Conservation (phyloP, 1,139 yeast species). For the Kodamaea sp. region DNA sequence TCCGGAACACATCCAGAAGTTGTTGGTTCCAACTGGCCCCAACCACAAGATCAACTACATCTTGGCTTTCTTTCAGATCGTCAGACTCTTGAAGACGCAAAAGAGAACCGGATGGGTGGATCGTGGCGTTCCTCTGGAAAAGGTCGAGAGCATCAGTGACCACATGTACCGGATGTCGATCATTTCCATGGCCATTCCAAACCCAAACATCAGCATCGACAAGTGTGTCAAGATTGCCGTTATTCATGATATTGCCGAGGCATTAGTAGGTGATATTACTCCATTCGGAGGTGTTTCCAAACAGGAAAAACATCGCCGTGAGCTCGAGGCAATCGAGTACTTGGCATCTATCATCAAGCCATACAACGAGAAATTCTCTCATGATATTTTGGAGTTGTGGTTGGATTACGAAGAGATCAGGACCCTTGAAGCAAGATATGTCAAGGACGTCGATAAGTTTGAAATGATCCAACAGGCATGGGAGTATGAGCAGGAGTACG, state of each 20-base stretch:
- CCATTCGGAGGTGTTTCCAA: slow-evolving; percentile 78
- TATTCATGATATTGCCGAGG: slow-evolving; percentile 93
- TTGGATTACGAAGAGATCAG: slow-evolving; percentile 86
- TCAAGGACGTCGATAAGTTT: slow-evolving; percentile 91
- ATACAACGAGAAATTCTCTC: slow-evolving; percentile 63
- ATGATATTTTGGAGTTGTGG: slow-evolving; percentile 76
- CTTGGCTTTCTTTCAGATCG: slow-evolving; percentile 73
- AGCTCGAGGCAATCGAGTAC: slow-evolving; percentile 70
- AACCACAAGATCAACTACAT: slow-evolving; percentile 46
- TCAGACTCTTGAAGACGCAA: slow-evolving; percentile 74
- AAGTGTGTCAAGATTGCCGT: slow-evolving; percentile 85
- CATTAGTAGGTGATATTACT: slow-evolving; percentile 92
- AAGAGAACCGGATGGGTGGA: slow-evolving; percentile 95
- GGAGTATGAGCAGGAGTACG: slow-evolving; percentile 76
- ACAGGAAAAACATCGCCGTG: slow-evolving; percentile 76
- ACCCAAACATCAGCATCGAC: slow-evolving; percentile 28
- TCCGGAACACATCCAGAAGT: slow-evolving; percentile 50
- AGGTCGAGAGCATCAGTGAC: slow-evolving; percentile 79
- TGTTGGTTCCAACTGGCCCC: slow-evolving; percentile 33
- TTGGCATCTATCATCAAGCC: slow-evolving; percentile 61
- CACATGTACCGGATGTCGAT: slow-evolving; percentile 98
- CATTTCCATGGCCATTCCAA: slow-evolving; percentile 71
- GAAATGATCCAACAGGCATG: slow-evolving; percentile 89
- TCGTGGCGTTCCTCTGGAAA: slow-evolving; percentile 52
- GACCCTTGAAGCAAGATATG: slow-evolving; percentile 81